phyloP scores from a whole-genome alignment of 139 green algal genomes.

The Marvania coccoides region DNA sequence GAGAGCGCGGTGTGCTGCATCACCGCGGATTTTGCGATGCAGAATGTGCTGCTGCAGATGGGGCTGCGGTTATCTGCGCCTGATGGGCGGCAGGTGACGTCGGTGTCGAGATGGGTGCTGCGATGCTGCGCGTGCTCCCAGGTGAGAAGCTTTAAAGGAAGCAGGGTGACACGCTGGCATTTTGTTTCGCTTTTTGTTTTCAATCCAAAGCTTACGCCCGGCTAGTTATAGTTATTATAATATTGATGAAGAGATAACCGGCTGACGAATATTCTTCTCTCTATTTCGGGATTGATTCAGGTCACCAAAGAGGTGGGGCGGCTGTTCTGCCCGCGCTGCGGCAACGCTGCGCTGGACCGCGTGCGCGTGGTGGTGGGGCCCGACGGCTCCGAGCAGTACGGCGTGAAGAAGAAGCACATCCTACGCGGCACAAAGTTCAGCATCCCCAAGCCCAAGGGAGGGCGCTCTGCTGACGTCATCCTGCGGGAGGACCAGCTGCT shows the following conservation, averaged over 20 bases:
- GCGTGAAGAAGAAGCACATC: conserved; percentile 68
- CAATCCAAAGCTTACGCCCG: too few relatives aligned
- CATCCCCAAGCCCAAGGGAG: conserved; percentile 83
- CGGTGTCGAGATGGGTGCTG: conserved; percentile 63
- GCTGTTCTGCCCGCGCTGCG: conserved; percentile 92
- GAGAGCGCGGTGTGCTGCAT: conserved; percentile 50
- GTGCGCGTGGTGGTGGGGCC: conserved; percentile 67
- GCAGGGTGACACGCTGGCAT: conserved; percentile 6
- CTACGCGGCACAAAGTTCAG: conserved; percentile 77
- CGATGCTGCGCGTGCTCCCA: conserved; percentile 78
- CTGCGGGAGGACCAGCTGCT: conserved; percentile 85
- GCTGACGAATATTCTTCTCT: neutral
- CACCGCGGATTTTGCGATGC: conserved; percentile 94
- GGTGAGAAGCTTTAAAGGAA: too few relatives aligned
- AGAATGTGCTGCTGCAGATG: conserved; percentile 95
- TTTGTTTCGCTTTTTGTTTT: conserved; percentile 1
- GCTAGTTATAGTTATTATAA: too few relatives aligned
- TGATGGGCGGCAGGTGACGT: conserved; percentile 68
- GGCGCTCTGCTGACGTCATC: conserved; percentile 54
- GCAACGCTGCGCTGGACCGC: conserved; percentile 79
- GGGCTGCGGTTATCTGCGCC: conserved; percentile 65
- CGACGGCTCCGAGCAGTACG: conserved; percentile 71
- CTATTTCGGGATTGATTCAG: neutral
- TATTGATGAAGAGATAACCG: too few relatives aligned
- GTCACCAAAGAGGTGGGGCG: conserved; percentile 38